Evolutionary conservation across 306 rosid genomes (phyloP), one percentile per base, ranked within the genome.

Genomic region (Fragaria vesca): DNA sequence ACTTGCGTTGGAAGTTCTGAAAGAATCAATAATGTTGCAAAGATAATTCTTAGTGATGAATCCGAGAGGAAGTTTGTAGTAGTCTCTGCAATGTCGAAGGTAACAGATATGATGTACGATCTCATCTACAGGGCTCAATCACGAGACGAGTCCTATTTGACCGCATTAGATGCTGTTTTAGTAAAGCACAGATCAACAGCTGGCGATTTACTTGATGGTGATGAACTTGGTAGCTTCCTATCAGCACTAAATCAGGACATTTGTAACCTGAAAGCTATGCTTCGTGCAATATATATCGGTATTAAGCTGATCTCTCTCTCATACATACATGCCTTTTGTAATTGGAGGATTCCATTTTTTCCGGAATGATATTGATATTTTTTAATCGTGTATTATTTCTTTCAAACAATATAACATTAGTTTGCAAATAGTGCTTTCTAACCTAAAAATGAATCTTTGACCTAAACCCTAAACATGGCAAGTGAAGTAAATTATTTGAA

Each of bases 271-370:
- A 90, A 93, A 84, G 97, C 99, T 0, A 93, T 95, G 99, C 99
- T 95, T 82, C 97, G 94, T 55, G 99, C 99, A 51, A 95, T 95
- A 85, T 95, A 91, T 81, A 95, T 95, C 47, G 99, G 99, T 95
- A 67, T 12, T 40, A 1, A 13, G 42, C n/a, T 58, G 7, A 40
- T 73, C 30, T 61, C 69, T 74, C 69, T 46, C 60, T 45, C 42
- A 2, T 57, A 55, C 6, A 26, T 45, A 40, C 24, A 57, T 57
- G 8, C 15, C 9, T 68, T 77, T 13, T 76, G 54, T 38, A 10
- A 30, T 72, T 50, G 45, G 24, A 66, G 47, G 65, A 38, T 28
- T 17, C 2, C 1, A n/a, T 74, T 45, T 32, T 26, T 43, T 24
- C 60, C 15, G 18, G 60, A 46, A 38, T 48, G 28, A 21, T 76